Base-by-base conservation (phyloP, 768 basidiomycete species). In the Tulasnella sp. region DNA sequence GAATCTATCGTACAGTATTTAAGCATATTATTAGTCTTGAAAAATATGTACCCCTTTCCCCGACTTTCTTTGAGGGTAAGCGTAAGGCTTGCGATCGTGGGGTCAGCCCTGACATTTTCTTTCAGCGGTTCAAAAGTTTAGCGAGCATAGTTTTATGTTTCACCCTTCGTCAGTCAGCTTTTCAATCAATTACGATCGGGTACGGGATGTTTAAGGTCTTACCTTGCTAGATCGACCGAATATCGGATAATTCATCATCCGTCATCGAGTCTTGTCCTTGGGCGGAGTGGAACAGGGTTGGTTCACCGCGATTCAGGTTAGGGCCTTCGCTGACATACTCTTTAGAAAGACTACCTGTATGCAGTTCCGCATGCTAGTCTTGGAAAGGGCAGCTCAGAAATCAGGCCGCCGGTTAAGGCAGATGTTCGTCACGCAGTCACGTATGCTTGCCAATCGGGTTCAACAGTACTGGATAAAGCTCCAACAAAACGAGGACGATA, bases 341-440 rank as follows among this genome's bases (percentile, higher is more conserved):
- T 44, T 24, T 21, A 77, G 80, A 16, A 81, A 81, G 72, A 81
- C 80, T 0, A 81, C 80, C 2, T 81, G 81, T 27, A 81, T 81
- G 80, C 68, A 80, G 21, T 81, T 81, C 42, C 52, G 71, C 10
- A 73, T 81, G 71, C 39, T 62, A 6, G 58, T 46, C 14, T 27
- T 80, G 6, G 80, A 81, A 36, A 74, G 21, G 46, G 80, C n/a
- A 14, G 39, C 71, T 2, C n/a, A 46, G 38, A 24, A 71, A 18
- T n/a, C n/a, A 5, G 6, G 21, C 16, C 34, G 48, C 6, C 46
- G 19, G 56, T n/a, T 62, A 12, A 72, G 80, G 5, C 80, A 81
- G 73, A 52, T 81, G n/a, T 81, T 81, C 31, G 80, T 81, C 24
- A 81, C 80, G 4, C 80, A 81, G 44, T 81, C 80, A 12, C 72